Base-by-base conservation (phyloP, 176 grass and related monocot genomes). In the Metroxylon sagu region DNA sequence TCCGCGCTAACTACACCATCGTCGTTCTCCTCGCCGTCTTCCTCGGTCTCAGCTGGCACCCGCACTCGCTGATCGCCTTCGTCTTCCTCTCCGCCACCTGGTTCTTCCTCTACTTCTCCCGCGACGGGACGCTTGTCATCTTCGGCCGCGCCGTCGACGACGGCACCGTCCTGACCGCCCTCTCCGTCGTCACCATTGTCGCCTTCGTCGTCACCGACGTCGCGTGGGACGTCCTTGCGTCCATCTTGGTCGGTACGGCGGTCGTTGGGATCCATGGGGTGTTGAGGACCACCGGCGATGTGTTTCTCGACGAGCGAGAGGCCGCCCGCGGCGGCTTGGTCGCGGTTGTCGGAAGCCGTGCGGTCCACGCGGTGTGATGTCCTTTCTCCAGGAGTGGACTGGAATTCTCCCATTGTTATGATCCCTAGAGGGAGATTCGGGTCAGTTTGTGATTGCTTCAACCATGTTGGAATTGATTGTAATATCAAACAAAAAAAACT, bases 61-160 rank as follows among this genome's bases (percentile, higher is more conserved):
- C 87, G 0, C 73, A 77, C 26, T 75, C 93, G 15, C 74, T 98
- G 57, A 77, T 84, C 72, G 81, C 64, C 19, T 77, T 83, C 19
- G 17, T 81, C 49, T 60, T 78, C 15, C 93, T 98, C 67, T 69
- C 63, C 68, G 78, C 76, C 28, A 78, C 87, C 3, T 98, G 93
- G 93, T 80, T 98, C 78, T 91, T 85, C 68, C 87, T 98, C 66
- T 98, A 98, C 77, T 88, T 92, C 60, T 79, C 81, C 19, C 88
- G 84, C 4, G 74, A 59, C 21, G 75, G 50, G 72, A 87, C 87
- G 49, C 79, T 98, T 28, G 56, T 74, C n/a, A 14, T 92, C 49
- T 26, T 88, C 27, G 84, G 84, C 1, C 61, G 39, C 18, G 77
- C 83, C 61, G 77, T 98, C 76, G 93, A 98, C 71, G 87, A 98